Percentiles rank a stretch among this genome's conserved stretches.
Conservation (phyloP, 768 basidiomycete genomes). For the Pleurotus salmoneostramineus region DNA sequence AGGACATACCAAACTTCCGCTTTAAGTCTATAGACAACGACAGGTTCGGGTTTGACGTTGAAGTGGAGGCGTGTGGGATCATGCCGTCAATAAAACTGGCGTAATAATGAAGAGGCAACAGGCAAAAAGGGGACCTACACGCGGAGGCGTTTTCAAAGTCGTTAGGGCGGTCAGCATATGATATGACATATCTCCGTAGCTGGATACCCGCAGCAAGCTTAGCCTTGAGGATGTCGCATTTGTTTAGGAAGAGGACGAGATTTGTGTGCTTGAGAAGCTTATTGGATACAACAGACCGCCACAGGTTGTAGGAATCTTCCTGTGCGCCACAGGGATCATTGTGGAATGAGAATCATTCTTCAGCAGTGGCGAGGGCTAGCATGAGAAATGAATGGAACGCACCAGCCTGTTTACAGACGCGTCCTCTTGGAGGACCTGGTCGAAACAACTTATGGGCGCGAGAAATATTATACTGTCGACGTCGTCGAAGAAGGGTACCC, state of each 20-base stretch:
- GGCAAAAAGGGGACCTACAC: conserved; percentile 40
- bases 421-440: conserved; percentile 68
- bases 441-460: conserved; percentile 68
- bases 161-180: conserved; percentile 65
- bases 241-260: conserved; percentile 79
- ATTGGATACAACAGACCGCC: conserved; percentile 72
- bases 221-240: conserved; percentile 67
- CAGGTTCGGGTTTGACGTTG: no score
- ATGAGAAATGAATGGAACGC: conserved; percentile 8
- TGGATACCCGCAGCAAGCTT: conserved; percentile 65
- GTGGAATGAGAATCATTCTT: no score
- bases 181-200: conserved; percentile 65
- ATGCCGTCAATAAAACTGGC: no score
- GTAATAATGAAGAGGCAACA: conserved; percentile 4
- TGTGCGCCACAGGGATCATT: conserved; percentile 18
- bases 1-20: conserved; percentile 40
- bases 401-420: conserved; percentile 60
- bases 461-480: conserved; percentile 73
- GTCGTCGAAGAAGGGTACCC: conserved; percentile 62
- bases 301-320: conserved; percentile 77
- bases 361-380: background rate
- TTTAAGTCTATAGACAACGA: conserved; percentile 27
- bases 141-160: conserved; percentile 64
- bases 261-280: conserved; percentile 67
- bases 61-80: no score